Evolutionary conservation across 495 filamentous ascomycete genomes (phyloP), one percentile per base, ranked within the genome.

Genomic region (Mytilinidion resinicola): DNA sequence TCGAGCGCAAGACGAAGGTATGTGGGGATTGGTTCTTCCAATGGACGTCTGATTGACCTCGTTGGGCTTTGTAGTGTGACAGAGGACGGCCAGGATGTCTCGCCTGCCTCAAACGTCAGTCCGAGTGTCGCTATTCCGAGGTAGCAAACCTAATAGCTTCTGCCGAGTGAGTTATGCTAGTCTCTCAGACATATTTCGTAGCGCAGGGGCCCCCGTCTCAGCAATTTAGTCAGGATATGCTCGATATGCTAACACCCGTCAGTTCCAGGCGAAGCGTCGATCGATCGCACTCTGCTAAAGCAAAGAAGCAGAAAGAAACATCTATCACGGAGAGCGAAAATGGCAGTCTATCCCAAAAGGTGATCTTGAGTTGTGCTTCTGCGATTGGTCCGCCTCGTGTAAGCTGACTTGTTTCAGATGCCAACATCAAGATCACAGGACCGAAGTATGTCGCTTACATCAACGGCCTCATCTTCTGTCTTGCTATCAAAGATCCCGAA

Each of bases 81-180:
- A 67, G 77, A 47, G 67, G 55, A 19, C 56, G 74, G 42, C 74
- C 74, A 21, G 64, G 43, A 42, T 89, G 85, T 68, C 73, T 87
- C 58, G 85, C 85, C 54, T 89, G 85, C 67, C 77, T 85, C 59
- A 88, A 88, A 70, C 76, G 85, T 12, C 79, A 85, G 72, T 85
- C 84, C 0, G 78, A 82, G 56, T 89, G 85, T 70, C 76, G 78
- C 65, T 88, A 88, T 76, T 84, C 82, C 6, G 76, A 77, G 50
- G 79, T 86, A 37, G 85, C 85, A 34, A 85, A 87, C 66, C 70
- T 87, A 19, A 77, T 88, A 8, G 85, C 70, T 3, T 64, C 69
- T 17, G 65, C 70, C 39, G 70, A 86, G 83, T 85, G 62, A 73
- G 78, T 77, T 2, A 15, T 10, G 30, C 30, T 10, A 6, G 25